A percentile compares a stretch with the other conserved stretches of the same genome.
These are phyloP conservation scores for Spirogloea muscicola DNA, from an alignment of 139 green algal species.

Conservation along the genomic window DNA sequence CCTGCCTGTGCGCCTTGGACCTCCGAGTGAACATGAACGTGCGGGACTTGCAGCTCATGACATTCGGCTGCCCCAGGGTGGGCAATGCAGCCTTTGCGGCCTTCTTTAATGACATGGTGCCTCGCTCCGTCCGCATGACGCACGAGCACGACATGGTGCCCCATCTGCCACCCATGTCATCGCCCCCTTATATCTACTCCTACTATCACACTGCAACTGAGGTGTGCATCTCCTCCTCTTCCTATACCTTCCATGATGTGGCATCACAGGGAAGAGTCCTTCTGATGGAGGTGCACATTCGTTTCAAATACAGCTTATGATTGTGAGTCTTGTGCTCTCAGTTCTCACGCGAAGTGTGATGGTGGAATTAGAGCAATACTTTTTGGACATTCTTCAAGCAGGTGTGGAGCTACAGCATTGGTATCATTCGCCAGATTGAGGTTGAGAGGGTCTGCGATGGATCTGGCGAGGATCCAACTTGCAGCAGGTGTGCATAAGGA, in stretches of 20 bases:
- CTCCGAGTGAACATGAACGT: slow-evolving; percentile 8
- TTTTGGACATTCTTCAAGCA: slow-evolving; percentile 8
- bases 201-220: slow-evolving; percentile 32
- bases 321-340: background rate
- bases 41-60: slow-evolving; percentile 14
- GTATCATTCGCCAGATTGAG: background rate
- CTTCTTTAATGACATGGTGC: slow-evolving; percentile 13
- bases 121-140: slow-evolving; percentile 14
- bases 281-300: no score
- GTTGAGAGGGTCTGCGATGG: slow-evolving; percentile 11
- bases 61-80: slow-evolving; percentile 22
- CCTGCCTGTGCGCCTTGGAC: slow-evolving; percentile 21
- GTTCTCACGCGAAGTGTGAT: background rate
- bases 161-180: slow-evolving; percentile 25
- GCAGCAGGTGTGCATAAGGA: slow-evolving; percentile 27
- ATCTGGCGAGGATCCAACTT: slow-evolving; percentile 18
- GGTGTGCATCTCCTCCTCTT: no score
- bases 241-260: no score
- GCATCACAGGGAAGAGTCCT: no score
- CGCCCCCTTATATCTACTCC: background rate
- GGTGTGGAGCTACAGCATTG: slow-evolving; percentile 8
- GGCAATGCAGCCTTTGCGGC: slow-evolving; percentile 25
- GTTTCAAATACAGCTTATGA: no score
- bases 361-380: background rate
- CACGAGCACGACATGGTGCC: slow-evolving; percentile 33